Evolutionary conservation across 805 yeast genomes (phyloP), one percentile per base, ranked within the genome.

Genomic region (Priceomyces melissophilus): DNA sequence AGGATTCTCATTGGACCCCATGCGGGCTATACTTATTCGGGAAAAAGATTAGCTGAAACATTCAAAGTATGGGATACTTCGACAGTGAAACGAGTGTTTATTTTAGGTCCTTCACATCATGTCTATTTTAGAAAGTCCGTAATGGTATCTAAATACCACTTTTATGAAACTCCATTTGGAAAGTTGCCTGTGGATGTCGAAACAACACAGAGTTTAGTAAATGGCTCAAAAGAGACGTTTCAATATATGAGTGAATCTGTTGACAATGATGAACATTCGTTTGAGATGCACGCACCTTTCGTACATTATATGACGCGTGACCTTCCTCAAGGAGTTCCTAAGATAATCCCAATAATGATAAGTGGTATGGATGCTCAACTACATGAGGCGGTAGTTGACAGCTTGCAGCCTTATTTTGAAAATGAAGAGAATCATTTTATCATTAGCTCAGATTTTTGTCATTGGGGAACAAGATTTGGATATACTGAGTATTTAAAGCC

Each of bases 61-160:
- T 91, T 86, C 53, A 73, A 73, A 2, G 75, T 80, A 0, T 76
- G 91, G 75, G 95, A 87, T 53, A 59, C 80, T 1, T 49, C 73
- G 1, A 65, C 65, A 8, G 72, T 73, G 13, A 73, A 79, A 49
- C 69, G 91, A 13, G 77, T 93, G 1, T 86, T 93, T 49, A 68
- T 93, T 1, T 58, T 93, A 57, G 97, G 98, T 0, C 99, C 99
- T 0, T 85, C 96, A 0, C 99, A 93, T 58, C 95, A 87, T 60
- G 82, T 85, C 7, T 90, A 84, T 57, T 87, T 85, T 65, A 69
- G 69, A 42, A 82, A 83, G 20, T 69, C 71, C 20, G 84, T 78
- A 1, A 61, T 78, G 42, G 51, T 82, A 1, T 71, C 85, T 2
- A 60, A 60, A 2, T 88, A 71, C 55, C 69, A 66, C 10, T 49